A percentile compares a stretch with the other conserved stretches of the same genome.
Evolutionary conservation across 176 grass and related monocot genomes (phyloP).

Genomic region (Bonia amplexicaulis): DNA sequence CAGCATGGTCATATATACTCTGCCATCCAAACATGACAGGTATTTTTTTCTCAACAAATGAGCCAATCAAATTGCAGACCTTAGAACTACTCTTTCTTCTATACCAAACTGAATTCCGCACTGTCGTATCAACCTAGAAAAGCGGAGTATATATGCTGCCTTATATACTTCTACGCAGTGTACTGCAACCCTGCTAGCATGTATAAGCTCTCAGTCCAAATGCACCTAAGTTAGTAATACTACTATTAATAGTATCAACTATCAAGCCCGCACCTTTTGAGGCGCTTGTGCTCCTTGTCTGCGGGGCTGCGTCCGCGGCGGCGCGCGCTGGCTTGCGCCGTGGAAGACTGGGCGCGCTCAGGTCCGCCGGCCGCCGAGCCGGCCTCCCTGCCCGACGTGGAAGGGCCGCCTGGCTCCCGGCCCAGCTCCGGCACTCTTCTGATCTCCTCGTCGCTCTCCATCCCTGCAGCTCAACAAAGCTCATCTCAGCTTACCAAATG

Average conservation of each 20-base stretch:
- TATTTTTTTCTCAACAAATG: not conserved
- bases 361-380: constrained; percentile 10
- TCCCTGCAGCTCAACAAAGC: constrained; percentile 29
- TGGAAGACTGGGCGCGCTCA: constrained; percentile 49
- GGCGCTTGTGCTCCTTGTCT: constrained; percentile 92
- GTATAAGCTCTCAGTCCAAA: not conserved
- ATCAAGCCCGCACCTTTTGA: constrained; percentile 54
- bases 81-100: not conserved
- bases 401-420: constrained; percentile 40
- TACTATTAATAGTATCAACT: not conserved
- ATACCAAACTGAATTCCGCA: not conserved
- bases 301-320: constrained; percentile 57
- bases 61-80: not conserved
- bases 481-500: not conserved
- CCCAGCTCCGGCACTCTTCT: constrained; percentile 70
- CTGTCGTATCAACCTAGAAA: not conserved
- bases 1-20: not conserved
- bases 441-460: constrained; percentile 82
- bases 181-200: no score
- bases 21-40: constrained; percentile 6
- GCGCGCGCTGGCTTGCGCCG: constrained; percentile 32
- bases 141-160: not conserved
- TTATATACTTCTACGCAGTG: not conserved
- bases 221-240: not conserved
- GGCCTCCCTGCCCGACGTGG: constrained; percentile 46